Conservation (phyloP, 192 early-diverging fungal genomes). For the Linnemannia exigua region DNA sequence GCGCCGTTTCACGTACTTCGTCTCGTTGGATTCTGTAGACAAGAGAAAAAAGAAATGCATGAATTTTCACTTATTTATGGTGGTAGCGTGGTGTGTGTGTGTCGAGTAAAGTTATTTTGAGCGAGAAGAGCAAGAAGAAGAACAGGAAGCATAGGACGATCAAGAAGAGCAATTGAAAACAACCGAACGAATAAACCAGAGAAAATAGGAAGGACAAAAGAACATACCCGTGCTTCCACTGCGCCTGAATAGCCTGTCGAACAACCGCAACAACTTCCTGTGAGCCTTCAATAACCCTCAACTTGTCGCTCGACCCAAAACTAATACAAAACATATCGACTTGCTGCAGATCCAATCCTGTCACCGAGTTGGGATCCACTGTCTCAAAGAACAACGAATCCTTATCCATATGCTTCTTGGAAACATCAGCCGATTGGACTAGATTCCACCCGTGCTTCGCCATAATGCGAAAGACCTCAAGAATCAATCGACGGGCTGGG, state of each 20-base stretch:
- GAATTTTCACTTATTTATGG: too few species aligned
- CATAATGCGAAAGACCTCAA: slow-evolving; percentile 5
- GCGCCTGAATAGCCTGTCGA: slow-evolving; percentile 17
- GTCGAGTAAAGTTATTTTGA: neutral
- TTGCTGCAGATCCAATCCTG: neutral
- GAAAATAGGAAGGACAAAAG: too few species aligned
- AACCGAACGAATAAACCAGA: too few species aligned
- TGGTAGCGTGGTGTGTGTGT: neutral
- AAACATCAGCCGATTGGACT: slow-evolving; percentile 12
- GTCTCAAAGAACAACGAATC: slow-evolving; percentile 30
- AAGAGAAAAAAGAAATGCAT: neutral
- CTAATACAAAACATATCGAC: slow-evolving; percentile 22
- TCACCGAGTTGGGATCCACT: neutral
- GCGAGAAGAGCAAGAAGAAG: neutral
- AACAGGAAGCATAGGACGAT: too few species aligned
- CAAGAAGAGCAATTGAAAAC: too few species aligned
- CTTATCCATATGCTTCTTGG: neutral
- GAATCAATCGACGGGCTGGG: slow-evolving; percentile 4
- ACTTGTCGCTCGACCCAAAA: slow-evolving; percentile 15
- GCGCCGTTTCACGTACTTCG: neutral
- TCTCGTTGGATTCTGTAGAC: slow-evolving; percentile 16
- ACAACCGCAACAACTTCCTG: slow-evolving; percentile 1
- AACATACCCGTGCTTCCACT: slow-evolving; percentile 32
- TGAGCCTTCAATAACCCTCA: slow-evolving; percentile 3
- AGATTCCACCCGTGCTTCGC: slow-evolving; percentile 24